A percentile compares a stretch with the other conserved stretches of the same genome.
Evolutionary conservation across 129 eudicot genomes (phyloP).

Genomic region (Scalesia atractyloides): DNA sequence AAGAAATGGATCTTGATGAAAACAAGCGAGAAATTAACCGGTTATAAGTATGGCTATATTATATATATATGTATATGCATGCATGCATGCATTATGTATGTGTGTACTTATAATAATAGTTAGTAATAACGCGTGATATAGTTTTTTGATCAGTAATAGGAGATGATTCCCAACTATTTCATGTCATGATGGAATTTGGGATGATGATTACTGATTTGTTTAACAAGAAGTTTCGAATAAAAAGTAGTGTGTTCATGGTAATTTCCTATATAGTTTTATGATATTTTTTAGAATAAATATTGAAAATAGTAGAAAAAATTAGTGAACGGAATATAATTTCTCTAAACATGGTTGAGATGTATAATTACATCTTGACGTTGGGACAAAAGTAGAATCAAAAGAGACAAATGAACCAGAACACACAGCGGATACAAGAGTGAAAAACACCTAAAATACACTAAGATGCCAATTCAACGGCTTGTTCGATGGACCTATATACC

Average conservation of each 20-base stretch:
- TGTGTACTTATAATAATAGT: background rate
- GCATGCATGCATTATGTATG: conserved; percentile 4
- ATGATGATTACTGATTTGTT: conserved; percentile 1
- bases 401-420: too few species aligned
- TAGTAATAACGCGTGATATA: background rate
- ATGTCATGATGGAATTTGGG: background rate
- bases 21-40: background rate
- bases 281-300: background rate
- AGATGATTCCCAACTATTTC: background rate
- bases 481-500: too few species aligned
- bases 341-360: too few species aligned
- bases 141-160: conserved; percentile 1
- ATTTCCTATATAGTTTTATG: background rate
- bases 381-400: too few species aligned
- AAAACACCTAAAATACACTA: too few species aligned
- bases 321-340: too few species aligned
- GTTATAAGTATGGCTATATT: background rate
- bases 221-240: background rate
- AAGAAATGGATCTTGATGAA: conserved; percentile 7
- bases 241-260: background rate
- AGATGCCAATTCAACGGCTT: too few species aligned
- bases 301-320: background rate
- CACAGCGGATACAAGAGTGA: too few species aligned
- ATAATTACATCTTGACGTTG: too few species aligned
- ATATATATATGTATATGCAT: background rate